phyloP scores from a whole-genome alignment of 2,329 filamentous ascomycete genomes.

The Huntiella abstrusa region DNA sequence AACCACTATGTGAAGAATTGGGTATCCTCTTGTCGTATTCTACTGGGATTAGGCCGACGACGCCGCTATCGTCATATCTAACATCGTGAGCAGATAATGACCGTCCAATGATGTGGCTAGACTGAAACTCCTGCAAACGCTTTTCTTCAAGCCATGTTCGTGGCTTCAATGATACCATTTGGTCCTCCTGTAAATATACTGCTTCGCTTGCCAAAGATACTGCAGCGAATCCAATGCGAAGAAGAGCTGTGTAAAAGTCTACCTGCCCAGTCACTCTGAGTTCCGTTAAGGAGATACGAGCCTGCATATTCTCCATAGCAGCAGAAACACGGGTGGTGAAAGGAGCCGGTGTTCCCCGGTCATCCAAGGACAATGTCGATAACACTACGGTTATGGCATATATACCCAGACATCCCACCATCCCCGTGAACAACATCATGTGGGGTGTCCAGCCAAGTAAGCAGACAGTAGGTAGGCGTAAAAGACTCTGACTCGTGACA shows the following conservation, averaged over 20 bases:
- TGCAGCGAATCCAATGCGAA: constrained; percentile 71
- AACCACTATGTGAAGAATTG: constrained; percentile 31
- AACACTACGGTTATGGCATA: constrained; percentile 60
- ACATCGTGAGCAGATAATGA: constrained; percentile 27
- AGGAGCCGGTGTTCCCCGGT: neutral
- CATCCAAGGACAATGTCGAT: constrained; percentile 31
- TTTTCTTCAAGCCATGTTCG: constrained; percentile 90
- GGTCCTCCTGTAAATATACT: constrained; percentile 85
- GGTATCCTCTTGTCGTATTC: constrained; percentile 23
- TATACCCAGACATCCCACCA: constrained; percentile 54
- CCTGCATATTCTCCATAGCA: constrained; percentile 81
- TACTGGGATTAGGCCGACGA: constrained; percentile 36
- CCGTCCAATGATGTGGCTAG: constrained; percentile 32
- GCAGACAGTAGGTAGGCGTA: constrained; percentile 84
- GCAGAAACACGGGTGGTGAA: constrained; percentile 16
- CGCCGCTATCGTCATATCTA: constrained; percentile 32
- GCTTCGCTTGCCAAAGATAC: constrained; percentile 89
- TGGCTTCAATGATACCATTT: constrained; percentile 48
- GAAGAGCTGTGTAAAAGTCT: constrained; percentile 84
- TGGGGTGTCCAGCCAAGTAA: constrained; percentile 92
- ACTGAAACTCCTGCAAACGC: constrained; percentile 57
- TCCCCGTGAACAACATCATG: constrained; percentile 67
- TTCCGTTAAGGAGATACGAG: constrained; percentile 66
- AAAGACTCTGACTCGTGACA: constrained; percentile 41
- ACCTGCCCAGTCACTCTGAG: constrained; percentile 70